Evolutionary conservation across 2,329 filamentous ascomycete species (phyloP), one percentile per base, ranked within the genome.

Genomic region (Aspergillus transmontanensis): DNA sequence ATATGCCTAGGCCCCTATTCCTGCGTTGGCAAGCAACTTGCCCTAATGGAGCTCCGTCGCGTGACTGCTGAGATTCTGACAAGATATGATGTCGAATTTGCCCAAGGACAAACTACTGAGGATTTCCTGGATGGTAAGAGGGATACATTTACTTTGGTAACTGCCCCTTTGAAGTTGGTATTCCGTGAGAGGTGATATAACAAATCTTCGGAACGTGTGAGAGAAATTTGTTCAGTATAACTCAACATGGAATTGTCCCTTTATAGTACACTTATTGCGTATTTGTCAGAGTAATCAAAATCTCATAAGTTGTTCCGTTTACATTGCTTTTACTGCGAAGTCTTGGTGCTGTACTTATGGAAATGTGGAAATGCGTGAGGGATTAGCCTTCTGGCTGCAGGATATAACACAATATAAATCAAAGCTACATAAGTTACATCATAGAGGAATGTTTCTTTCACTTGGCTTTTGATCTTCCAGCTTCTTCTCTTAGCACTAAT

Each of bases 21-120:
- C 11, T 71, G 69, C 53, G 60, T 69, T 28, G 68, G 69, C 0
- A 65, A 66, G 30, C 62, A 64, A 4, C 65, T 71, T 9, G 69
- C 61, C 1, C 64, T 71, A 51, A 68, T 65, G 50, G 65, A 71
- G 23, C 53, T 70, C 55, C 65, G 66, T 6, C 45, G 64, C 0
- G 64, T 70, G 16, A 61, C 57, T 2, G 64, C 65, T 9, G 57
- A 59, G 43, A 39, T 66, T 2, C 9, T 64, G 3, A 51, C 36
- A 0, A 23, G 55, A 6, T 55, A 39, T 39, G 5, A 39, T 39
- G 19, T 55, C 3, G 23, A 34, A 7, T 39, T 55, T 4, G 32
- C 32, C 1, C 11, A 34, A 23, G n/a, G 14, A 0, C 32, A 55
- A 19, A 39, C 32, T 0, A 6, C 12, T 2, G 6, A 21, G 2